phyloP scores from a whole-genome alignment of 192 early-diverging fungal species.

The Backusella liffmaniae region DNA sequence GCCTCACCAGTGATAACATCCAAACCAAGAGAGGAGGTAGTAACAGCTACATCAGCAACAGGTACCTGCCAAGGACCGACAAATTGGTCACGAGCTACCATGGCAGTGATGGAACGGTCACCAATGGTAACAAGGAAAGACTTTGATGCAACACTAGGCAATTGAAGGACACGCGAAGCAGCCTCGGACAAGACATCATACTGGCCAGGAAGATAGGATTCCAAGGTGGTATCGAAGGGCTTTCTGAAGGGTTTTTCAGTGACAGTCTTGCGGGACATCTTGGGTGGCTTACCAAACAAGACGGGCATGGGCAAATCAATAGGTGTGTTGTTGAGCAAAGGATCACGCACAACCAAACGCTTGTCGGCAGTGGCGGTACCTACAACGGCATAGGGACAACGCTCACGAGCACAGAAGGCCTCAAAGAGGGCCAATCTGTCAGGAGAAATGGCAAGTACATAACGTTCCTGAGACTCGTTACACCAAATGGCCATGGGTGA shows the following conservation, averaged over 20 bases:
- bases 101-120: slow-evolving; percentile 92
- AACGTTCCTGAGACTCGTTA: slow-evolving; percentile 99
- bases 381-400: slow-evolving; percentile 89
- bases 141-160: slow-evolving; percentile 92
- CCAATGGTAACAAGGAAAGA: slow-evolving; percentile 98
- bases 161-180: slow-evolving; percentile 70
- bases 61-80: slow-evolving; percentile 99
- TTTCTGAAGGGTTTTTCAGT: slow-evolving; percentile 51
- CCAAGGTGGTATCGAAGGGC: slow-evolving; percentile 58
- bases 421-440: slow-evolving; percentile 68
- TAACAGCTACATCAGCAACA: slow-evolving; percentile 95
- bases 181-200: slow-evolving; percentile 57
- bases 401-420: slow-evolving; percentile 82
- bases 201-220: slow-evolving; percentile 56
- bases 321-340: slow-evolving; percentile 53
- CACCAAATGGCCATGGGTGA: slow-evolving; percentile 99
- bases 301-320: slow-evolving; percentile 97
- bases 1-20: slow-evolving; percentile 84
- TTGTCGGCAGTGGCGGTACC: slow-evolving; percentile 85
- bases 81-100: slow-evolving; percentile 96
- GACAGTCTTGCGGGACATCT: slow-evolving; percentile 80
- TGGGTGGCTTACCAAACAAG: slow-evolving; percentile 96
- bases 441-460: slow-evolving; percentile 88
- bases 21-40: slow-evolving; percentile 71
- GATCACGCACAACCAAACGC: slow-evolving; percentile 79